These are phyloP conservation scores for Aspergillus wentii DNA, from an alignment of 495 filamentous ascomycete genomes.

Conservation along the genomic window DNA sequence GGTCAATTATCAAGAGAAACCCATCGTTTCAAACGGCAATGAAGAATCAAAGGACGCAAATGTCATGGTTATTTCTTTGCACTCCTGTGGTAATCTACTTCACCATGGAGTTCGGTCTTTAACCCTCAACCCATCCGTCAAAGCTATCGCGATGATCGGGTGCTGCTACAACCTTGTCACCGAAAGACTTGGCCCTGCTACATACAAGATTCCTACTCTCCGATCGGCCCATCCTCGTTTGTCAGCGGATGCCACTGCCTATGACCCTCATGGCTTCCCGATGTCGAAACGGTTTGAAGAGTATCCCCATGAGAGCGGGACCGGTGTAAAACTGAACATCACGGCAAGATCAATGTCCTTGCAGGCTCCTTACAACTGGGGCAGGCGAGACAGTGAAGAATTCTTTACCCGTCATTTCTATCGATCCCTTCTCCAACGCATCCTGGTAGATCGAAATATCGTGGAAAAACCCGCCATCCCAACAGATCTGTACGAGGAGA, in stretches of 20 bases:
- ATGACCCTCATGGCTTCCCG: conserved; percentile 87
- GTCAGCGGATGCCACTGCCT: conserved; percentile 50
- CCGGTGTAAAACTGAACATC: conserved; percentile 82
- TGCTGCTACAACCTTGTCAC: conserved; percentile 98
- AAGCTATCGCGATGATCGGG: conserved; percentile 87
- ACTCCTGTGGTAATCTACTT: conserved; percentile 95
- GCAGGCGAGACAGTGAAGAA: conserved; percentile 64
- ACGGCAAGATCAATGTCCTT: conserved; percentile 96
- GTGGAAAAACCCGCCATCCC: conserved; percentile 50
- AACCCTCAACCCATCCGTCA: conserved; percentile 72
- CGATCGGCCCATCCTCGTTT: conserved; percentile 55
- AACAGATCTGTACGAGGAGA: conserved; percentile 28
- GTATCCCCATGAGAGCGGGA: conserved; percentile 43
- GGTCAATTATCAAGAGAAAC: no score
- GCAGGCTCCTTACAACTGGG: conserved; percentile 93
- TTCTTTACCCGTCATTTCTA: conserved; percentile 96
- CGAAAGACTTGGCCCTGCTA: conserved; percentile 79
- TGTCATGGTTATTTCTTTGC: conserved; percentile 87
- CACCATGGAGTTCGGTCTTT: conserved; percentile 90
- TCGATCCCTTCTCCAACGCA: conserved; percentile 81
- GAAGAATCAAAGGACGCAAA: conserved; percentile 24
- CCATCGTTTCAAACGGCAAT: conserved; percentile 1
- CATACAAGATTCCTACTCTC: conserved; percentile 72
- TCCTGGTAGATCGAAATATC: conserved; percentile 79
- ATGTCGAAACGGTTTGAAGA: conserved; percentile 72